Evolutionary conservation across 768 basidiomycete species (phyloP).

Genomic region (Boletellus sp.): DNA sequence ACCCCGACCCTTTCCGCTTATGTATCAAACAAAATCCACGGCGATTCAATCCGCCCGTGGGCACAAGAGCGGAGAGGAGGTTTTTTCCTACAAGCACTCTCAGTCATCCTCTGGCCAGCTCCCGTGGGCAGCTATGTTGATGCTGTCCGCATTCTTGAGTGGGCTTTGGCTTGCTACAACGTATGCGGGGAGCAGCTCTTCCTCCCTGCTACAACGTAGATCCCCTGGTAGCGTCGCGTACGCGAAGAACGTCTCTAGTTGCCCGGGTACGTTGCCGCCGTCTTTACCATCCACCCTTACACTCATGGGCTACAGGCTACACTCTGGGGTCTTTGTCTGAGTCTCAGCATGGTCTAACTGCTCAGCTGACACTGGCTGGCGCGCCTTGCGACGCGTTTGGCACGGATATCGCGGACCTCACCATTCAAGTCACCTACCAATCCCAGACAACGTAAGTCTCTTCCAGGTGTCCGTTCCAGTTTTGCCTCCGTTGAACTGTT

Average conservation of each 20-base stretch:
- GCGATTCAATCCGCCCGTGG: background rate
- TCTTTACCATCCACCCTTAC: background rate
- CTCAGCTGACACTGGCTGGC: conserved; percentile 52
- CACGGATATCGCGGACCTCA: conserved; percentile 51
- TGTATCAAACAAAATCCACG: no score
- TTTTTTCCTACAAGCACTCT: background rate
- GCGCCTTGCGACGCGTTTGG: conserved; percentile 64
- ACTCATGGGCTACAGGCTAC: conserved; percentile 44
- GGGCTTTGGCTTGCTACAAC: conserved; percentile 6
- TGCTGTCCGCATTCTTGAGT: conserved; percentile 8
- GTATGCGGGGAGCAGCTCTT: background rate
- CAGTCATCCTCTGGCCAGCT: background rate
- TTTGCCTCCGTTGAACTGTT: background rate
- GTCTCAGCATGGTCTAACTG: conserved; percentile 48
- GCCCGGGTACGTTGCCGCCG: conserved; percentile 24
- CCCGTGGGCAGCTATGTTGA: conserved; percentile 1
- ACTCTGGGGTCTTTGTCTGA: conserved; percentile 42
- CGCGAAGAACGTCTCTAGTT: conserved; percentile 30
- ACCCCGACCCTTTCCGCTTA: no score
- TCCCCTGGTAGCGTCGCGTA: conserved; percentile 2
- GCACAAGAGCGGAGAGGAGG: background rate
- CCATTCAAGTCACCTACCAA: conserved; percentile 67
- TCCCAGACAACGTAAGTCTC: conserved; percentile 42
- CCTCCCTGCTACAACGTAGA: conserved; percentile 9
- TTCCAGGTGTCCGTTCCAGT: background rate